These are phyloP conservation scores for Drechslera avenae DNA, from an alignment of 2,329 filamentous ascomycete species.

Conservation along the genomic window DNA sequence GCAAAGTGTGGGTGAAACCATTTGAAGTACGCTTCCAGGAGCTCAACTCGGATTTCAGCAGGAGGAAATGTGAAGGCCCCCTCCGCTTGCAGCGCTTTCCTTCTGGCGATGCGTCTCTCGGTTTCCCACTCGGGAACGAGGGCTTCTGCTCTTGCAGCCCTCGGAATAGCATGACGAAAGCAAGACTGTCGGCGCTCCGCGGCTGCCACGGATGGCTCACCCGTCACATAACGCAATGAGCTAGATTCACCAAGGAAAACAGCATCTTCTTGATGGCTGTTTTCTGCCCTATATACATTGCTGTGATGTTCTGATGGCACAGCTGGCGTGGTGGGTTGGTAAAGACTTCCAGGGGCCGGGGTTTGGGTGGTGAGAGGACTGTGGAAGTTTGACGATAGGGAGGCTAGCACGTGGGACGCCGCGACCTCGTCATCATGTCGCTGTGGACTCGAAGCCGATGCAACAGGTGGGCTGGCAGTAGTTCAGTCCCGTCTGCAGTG, in stretches of 20 bases:
- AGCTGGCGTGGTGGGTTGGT: conserved; percentile 22
- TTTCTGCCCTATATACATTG: conserved; percentile 20
- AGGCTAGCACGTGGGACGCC: conserved; percentile 37
- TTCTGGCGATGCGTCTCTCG: conserved; percentile 41
- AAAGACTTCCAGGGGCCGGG: conserved; percentile 12
- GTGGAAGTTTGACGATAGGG: conserved; percentile 35
- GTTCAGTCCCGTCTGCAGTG: not conserved
- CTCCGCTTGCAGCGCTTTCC: conserved; percentile 47
- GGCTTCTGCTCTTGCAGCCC: conserved; percentile 42
- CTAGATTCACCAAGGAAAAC: conserved; percentile 56
- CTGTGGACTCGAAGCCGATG: conserved; percentile 17
- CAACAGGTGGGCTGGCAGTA: not conserved
- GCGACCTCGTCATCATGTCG: conserved; percentile 37
- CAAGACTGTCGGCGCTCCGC: conserved; percentile 22
- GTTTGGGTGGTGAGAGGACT: conserved; percentile 24
- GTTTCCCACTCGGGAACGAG: conserved; percentile 47
- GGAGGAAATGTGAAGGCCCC: conserved; percentile 56
- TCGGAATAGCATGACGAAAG: conserved; percentile 41
- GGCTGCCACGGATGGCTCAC: conserved; percentile 39
- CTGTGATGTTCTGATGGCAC: conserved; percentile 15
- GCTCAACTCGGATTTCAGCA: conserved; percentile 48
- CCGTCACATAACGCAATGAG: conserved; percentile 57
- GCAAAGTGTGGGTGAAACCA: conserved; percentile 65
- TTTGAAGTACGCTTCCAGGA: conserved; percentile 59
- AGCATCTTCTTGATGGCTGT: conserved; percentile 31